These are phyloP conservation scores for Oryza meridionalis DNA, from an alignment of 176 grass and related monocot species.

Conservation along the genomic window DNA sequence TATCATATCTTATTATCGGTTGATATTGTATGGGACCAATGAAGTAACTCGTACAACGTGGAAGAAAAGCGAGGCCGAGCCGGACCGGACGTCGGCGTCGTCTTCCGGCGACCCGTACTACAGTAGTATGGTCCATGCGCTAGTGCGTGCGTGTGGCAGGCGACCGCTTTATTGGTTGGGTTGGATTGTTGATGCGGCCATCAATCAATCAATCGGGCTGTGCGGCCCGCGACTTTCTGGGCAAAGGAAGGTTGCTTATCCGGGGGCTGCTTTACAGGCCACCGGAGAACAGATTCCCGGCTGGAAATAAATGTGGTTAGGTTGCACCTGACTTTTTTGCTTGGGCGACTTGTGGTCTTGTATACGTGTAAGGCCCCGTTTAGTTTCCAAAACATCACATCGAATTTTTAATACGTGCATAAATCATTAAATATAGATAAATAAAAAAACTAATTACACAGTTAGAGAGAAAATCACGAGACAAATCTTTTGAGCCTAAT, in stretches of 20 bases:
- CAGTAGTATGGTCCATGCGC: constrained; percentile 17
- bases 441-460: no score
- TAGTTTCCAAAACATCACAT: no score
- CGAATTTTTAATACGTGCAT: no score
- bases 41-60: not conserved
- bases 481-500: no score
- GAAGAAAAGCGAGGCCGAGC: not conserved
- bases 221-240: constrained; percentile 37
- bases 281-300: constrained; percentile 45
- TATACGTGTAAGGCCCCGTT: not conserved
- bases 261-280: constrained; percentile 28
- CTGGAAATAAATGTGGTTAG: not conserved
- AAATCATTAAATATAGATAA: no score
- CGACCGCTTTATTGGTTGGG: constrained; percentile 22
- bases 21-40: no score
- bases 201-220: constrained; percentile 42
- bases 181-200: not conserved
- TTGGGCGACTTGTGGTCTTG: not conserved
- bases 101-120: not conserved
- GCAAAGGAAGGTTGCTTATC: constrained; percentile 40
- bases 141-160: not conserved
- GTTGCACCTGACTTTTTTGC: not conserved
- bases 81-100: not conserved
- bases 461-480: no score
- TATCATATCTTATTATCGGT: no score